Conservation (phyloP, 2,329 filamentous ascomycete species). For the Talaromyces rugulosus region DNA sequence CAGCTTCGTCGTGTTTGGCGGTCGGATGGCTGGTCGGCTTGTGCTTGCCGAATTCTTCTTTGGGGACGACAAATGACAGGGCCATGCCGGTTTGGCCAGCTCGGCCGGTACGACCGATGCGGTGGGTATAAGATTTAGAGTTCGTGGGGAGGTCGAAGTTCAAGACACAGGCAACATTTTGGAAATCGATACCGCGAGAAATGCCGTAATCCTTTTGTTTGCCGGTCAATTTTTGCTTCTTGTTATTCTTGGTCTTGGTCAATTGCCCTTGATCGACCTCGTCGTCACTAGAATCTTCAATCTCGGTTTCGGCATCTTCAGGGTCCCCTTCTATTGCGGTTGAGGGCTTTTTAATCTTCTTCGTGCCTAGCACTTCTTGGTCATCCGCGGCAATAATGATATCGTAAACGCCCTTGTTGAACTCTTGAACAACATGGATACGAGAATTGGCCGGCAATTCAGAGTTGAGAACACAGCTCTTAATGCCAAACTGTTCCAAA, state of each 20-base stretch:
- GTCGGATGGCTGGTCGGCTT: slow-evolving; percentile 74
- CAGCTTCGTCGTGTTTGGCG: slow-evolving; percentile 77
- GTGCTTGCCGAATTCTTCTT: slow-evolving; percentile 79
- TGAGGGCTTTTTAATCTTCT: slow-evolving; percentile 27
- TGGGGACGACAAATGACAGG: slow-evolving; percentile 87
- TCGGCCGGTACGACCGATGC: slow-evolving; percentile 87
- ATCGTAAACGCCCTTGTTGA: slow-evolving; percentile 95
- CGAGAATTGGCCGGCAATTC: slow-evolving; percentile 90
- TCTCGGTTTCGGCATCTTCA: slow-evolving; percentile 22
- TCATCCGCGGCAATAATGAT: slow-evolving; percentile 97
- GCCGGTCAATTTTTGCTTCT: slow-evolving; percentile 60
- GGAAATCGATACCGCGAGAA: slow-evolving; percentile 94
- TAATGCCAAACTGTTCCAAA: slow-evolving; percentile 93
- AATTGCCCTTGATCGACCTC: slow-evolving; percentile 23
- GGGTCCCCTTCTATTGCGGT: slow-evolving; percentile 15
- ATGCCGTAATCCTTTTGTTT: slow-evolving; percentile 89
- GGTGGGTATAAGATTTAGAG: slow-evolving; percentile 92
- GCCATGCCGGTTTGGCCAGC: slow-evolving; percentile 92
- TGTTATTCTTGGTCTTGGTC: slow-evolving; percentile 40
- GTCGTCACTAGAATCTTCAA: slow-evolving; percentile 36
- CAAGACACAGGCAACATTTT: slow-evolving; percentile 88
- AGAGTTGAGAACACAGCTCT: slow-evolving; percentile 88
- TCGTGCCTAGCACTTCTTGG: slow-evolving; percentile 69
- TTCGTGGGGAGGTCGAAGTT: slow-evolving; percentile 93
- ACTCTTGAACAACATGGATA: slow-evolving; percentile 93